phyloP scores from a whole-genome alignment of 1,284 basidiomycete species.

The Schizopora paradoxa region DNA sequence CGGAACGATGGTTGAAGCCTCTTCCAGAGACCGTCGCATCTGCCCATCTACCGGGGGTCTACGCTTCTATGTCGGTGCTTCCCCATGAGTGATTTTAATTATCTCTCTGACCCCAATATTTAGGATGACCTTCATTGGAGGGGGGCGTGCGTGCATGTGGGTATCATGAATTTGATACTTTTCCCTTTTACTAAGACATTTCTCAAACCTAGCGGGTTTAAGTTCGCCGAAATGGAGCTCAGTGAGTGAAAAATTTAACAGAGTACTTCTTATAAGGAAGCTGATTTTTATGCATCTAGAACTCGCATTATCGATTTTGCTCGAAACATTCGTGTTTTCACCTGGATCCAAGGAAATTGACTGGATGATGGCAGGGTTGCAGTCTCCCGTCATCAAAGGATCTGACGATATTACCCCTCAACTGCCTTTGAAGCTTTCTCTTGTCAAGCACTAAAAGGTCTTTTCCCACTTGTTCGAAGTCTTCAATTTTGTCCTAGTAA shows the following conservation, averaged over 20 bases:
- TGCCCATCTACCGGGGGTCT: constrained; percentile 21
- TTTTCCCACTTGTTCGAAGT: too few species aligned
- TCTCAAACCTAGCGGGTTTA: neutral
- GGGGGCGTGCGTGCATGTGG: constrained; percentile 32
- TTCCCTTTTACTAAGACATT: neutral
- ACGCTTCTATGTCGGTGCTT: constrained; percentile 21
- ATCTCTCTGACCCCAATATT: too few species aligned
- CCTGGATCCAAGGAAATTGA: neutral
- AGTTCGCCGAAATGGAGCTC: constrained; percentile 7
- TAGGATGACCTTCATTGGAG: constrained; percentile 36
- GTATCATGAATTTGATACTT: too few species aligned
- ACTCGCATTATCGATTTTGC: constrained; percentile 7
- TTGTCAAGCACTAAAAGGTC: too few species aligned
- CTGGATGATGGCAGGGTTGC: constrained; percentile 3
- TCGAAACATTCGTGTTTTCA: constrained; percentile 6
- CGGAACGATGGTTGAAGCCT: constrained; percentile 22
- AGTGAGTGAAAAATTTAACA: neutral
- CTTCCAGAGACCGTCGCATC: constrained; percentile 10
- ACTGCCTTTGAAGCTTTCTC: neutral
- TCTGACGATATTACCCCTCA: neutral
- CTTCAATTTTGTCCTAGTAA: too few species aligned
- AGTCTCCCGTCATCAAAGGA: neutral
- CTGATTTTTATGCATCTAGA: neutral
- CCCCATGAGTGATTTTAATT: too few species aligned
- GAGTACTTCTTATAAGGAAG: neutral